Base-by-base conservation (phyloP, 2,329 filamentous ascomycete genomes). In the Botrytis byssoidea region DNA sequence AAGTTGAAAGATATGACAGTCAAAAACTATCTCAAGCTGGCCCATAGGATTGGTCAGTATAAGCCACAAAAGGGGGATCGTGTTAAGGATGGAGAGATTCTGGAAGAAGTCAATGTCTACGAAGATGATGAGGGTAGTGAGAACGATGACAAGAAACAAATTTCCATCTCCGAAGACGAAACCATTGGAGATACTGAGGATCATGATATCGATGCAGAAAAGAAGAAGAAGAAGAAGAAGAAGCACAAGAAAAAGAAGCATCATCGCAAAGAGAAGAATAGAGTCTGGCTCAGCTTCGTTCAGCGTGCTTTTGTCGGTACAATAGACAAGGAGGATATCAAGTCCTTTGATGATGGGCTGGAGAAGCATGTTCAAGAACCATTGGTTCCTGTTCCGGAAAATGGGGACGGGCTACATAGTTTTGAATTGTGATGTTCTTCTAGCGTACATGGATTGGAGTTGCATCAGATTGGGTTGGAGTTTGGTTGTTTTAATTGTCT, bases 1-100 rank as follows among this genome's bases (percentile, higher is more conserved):
- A 88, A 89, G 75, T 83, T 98, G 78, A 86, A 88, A 61, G 95
- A 98, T 82, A 84, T 99, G 81, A 98, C 95, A 0, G 92, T 98
- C 70, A 87, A 89, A 75, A 97, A 90, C 81, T 92, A 92, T 81
- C 84, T 98, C 63, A 88, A 92, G 75, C 86, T 98, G 66, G 96
- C 96, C 18, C 89, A 91, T 76, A 87, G 91, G 72, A 97, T 98
- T 79, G 93, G 92, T 2, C 84, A 88, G 70, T 84, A 83, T 67
- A 82, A 81, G 73, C 80, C 83, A 1, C 75, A 79, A 63, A 81
- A 81, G 77, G 80, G 77, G 10, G 78, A 82, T 72, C 70, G 73
- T 35, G 73, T 81, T n/a, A n/a, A 44, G 16, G 75, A 78, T 40
- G 70, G 70, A 37, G 74, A 76, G 3, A 40, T 71, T 35, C 69